Evolutionary conservation across 2,329 filamentous ascomycete genomes (phyloP).

Genomic region (Diaporthe eres): DNA sequence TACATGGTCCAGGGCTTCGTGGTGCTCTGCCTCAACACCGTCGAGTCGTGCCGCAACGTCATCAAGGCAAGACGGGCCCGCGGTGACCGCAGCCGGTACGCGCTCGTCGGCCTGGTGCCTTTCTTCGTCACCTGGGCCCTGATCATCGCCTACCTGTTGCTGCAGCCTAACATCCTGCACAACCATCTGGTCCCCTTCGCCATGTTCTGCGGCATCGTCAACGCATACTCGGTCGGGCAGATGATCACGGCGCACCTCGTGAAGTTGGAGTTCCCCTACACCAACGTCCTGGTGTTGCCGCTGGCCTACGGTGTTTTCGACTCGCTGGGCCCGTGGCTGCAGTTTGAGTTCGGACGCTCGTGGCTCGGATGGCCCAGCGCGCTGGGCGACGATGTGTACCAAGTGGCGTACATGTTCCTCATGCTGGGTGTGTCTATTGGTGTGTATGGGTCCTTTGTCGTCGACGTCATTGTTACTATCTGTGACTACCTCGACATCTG

Average conservation of each 20-base stretch:
- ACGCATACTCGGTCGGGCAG: constrained; percentile 94
- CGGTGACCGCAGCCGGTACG: constrained; percentile 78
- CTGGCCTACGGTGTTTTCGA: constrained; percentile 85
- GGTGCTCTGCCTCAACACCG: constrained; percentile 87
- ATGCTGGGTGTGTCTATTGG: constrained; percentile 88
- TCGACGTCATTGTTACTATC: constrained; percentile 97
- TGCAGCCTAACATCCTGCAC: constrained; percentile 87
- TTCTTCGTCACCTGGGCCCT: constrained; percentile 85
- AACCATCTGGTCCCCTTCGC: constrained; percentile 90
- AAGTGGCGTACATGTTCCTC: constrained; percentile 91
- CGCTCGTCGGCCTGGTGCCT: constrained; percentile 86
- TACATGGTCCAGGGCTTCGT: constrained; percentile 89
- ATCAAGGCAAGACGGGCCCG: constrained; percentile 83
- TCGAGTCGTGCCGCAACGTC: constrained; percentile 85
- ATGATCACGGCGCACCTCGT: constrained; percentile 97
- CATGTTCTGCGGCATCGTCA: constrained; percentile 89
- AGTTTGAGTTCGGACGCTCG: constrained; percentile 66
- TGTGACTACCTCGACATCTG: constrained; percentile 99
- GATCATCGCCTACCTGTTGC: constrained; percentile 82
- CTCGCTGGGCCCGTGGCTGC: constrained; percentile 79
- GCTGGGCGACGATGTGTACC: constrained; percentile 83
- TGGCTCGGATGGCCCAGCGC: constrained; percentile 84
- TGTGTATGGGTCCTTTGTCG: constrained; percentile 97
- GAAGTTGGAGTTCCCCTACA: constrained; percentile 89
- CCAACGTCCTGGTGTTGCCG: constrained; percentile 86